Evolutionary conservation across 1,284 basidiomycete species (phyloP), one percentile per base, ranked within the genome.

Genomic region (Pholiota adiposa): DNA sequence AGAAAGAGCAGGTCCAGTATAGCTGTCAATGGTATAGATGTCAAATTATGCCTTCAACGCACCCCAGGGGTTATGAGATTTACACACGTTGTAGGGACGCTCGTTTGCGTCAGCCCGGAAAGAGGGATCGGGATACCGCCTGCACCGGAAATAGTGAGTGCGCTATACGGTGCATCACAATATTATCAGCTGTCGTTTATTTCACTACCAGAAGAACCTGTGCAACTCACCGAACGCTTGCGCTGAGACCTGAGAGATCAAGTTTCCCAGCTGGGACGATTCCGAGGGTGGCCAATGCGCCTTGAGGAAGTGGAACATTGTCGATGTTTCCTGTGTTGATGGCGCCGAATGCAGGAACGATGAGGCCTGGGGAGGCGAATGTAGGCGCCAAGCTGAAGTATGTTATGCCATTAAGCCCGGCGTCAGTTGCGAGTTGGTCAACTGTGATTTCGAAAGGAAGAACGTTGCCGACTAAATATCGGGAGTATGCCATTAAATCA

Each of bases 381-480:
- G 71, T 73, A 54, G 79, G 74, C 65, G 75, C 67, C 66, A 81
- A 80, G 2, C 65, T 64, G 7, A 77, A 73, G 58, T 70, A 79
- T 38, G 70, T 70, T 3, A 75, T 79, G 36, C 70, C 71, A 56
- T 79, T 78, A 58, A 80, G 56, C 16, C 78, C 76, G 18, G 78
- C 77, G 18, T 65, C 63, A 65, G 70, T 73, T 38, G 68, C 66
- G 38, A 79, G 72, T 16, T 68, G 63, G 59, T 79, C 75, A 56
- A 80, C 68, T 31, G 77, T 76, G 50, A 80, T 67, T 61, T 79
- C 77, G 25, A 79, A 52, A 38, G 70, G 59, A 34, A 79, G 74
- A 3, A 75, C 75, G 65, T 79, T 80, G 41, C 73, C 68, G 46
- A 73, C 78, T 77, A 31, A 31, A 31, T 38, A 6, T 33, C 31